Conservation (phyloP, 352 stramenopile genomes). For the Pythium vanterpoolii region DNA sequence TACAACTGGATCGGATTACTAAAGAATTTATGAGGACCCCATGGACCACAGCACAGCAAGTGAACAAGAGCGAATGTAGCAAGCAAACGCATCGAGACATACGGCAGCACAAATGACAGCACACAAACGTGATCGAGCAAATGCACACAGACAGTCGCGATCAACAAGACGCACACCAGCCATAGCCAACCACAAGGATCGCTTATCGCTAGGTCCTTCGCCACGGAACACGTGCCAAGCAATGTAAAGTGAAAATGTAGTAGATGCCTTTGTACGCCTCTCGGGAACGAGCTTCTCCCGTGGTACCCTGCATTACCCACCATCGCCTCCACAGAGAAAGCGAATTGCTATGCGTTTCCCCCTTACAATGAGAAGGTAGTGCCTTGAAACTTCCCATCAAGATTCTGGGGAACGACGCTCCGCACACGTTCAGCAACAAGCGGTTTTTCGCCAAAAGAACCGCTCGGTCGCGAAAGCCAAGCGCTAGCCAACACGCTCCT, state of each 20-base stretch:
- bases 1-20: constrained; percentile 82
- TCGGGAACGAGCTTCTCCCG: constrained; percentile 53
- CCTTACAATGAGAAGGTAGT: constrained; percentile 85
- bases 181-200: not conserved
- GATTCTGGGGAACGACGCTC: constrained; percentile 59
- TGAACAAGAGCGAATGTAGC: constrained; percentile 26
- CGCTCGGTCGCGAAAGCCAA: constrained; percentile 32
- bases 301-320: constrained; percentile 40
- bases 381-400: constrained; percentile 75
- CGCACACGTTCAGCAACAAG: constrained; percentile 17
- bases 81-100: not conserved
- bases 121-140: not conserved
- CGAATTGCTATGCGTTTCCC: constrained; percentile 39
- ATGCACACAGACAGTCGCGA: not conserved
- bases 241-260: constrained; percentile 30
- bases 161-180: constrained; percentile 1
- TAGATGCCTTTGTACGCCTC: constrained; percentile 67
- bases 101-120: not conserved
- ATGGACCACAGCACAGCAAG: constrained; percentile 14
- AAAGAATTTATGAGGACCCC: constrained; percentile 51
- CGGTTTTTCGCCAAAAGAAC: constrained; percentile 62
- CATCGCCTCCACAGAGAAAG: not conserved
- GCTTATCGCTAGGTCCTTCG: not conserved
- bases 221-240: not conserved
- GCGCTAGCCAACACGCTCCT: not conserved